Evolutionary conservation across 140 eudicot species (phyloP).

Genomic region (Stevia rebaudiana): DNA sequence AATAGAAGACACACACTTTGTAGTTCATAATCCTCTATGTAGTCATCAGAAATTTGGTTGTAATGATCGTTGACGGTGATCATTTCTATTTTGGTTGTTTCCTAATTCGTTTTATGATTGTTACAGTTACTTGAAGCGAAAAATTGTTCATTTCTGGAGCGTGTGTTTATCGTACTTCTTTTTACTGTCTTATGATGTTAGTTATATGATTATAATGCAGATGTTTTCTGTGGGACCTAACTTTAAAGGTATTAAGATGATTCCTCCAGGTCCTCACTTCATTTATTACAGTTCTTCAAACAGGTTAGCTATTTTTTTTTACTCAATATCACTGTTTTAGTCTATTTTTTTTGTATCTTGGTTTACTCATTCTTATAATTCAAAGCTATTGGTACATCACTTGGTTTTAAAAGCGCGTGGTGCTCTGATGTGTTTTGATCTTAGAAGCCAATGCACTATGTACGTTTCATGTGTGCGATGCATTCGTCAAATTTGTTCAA

Average conservation of each 20-base stretch:
- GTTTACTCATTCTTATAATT: neutral
- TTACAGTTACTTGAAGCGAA: neutral
- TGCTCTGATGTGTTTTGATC: no score
- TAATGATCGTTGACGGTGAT: neutral
- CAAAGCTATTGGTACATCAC: neutral
- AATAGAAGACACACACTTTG: neutral
- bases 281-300: slow-evolving; percentile 68
- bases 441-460: no score
- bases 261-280: slow-evolving; percentile 94
- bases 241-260: slow-evolving; percentile 88
- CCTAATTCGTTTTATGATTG: neutral
- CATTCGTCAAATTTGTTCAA: no score
- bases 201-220: slow-evolving; percentile 36
- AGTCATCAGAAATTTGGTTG: neutral
- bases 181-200: slow-evolving; percentile 2
- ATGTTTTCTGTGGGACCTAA: slow-evolving; percentile 78
- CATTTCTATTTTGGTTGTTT: neutral
- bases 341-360: neutral
- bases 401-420: no score
- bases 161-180: neutral
- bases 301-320: slow-evolving; percentile 41
- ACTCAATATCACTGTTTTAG: neutral
- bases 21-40: neutral
- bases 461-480: no score
- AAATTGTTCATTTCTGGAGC: neutral